phyloP scores from a whole-genome alignment of 2,329 filamentous ascomycete genomes.

The Pyricularia sp. region DNA sequence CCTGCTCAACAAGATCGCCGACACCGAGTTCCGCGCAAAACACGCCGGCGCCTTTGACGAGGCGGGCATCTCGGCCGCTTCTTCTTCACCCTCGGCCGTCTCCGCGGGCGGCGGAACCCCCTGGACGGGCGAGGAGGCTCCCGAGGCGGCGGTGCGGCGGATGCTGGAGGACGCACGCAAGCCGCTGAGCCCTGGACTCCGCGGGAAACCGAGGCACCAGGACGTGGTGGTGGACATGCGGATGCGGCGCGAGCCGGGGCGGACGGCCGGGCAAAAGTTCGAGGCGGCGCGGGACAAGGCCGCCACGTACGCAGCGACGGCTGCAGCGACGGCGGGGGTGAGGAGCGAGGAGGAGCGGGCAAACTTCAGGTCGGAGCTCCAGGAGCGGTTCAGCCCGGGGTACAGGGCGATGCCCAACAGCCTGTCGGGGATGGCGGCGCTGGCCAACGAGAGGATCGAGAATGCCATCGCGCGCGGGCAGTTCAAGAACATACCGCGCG shows the following conservation, averaged over 20 bases:
- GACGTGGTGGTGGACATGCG: constrained; percentile 39
- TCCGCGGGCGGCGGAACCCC: constrained; percentile 46
- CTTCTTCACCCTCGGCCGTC: not conserved
- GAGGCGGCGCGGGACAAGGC: constrained; percentile 45
- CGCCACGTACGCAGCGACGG: constrained; percentile 34
- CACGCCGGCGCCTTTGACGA: constrained; percentile 34
- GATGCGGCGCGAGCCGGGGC: constrained; percentile 23
- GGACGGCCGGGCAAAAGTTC: constrained; percentile 31
- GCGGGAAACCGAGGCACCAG: constrained; percentile 31
- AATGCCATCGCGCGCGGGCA: constrained; percentile 85
- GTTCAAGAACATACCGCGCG: constrained; percentile 71
- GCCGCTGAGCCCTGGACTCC: constrained; percentile 41
- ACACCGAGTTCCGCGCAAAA: constrained; percentile 39
- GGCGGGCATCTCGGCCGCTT: constrained; percentile 17
- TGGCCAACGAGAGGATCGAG: constrained; percentile 85
- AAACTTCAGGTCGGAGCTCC: constrained; percentile 57
- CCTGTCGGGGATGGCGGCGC: constrained; percentile 61
- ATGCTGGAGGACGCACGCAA: constrained; percentile 76
- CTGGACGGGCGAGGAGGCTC: constrained; percentile 68
- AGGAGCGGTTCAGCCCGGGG: constrained; percentile 65
- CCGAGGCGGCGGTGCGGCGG: constrained; percentile 64
- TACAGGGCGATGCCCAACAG: constrained; percentile 63
- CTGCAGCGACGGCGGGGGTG: constrained; percentile 30
- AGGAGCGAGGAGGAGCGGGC: constrained; percentile 62
- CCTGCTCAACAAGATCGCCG: constrained; percentile 42